Evolutionary conservation across 2,329 filamentous ascomycete species (phyloP).

Genomic region (Curvularia hawaiiensis): DNA sequence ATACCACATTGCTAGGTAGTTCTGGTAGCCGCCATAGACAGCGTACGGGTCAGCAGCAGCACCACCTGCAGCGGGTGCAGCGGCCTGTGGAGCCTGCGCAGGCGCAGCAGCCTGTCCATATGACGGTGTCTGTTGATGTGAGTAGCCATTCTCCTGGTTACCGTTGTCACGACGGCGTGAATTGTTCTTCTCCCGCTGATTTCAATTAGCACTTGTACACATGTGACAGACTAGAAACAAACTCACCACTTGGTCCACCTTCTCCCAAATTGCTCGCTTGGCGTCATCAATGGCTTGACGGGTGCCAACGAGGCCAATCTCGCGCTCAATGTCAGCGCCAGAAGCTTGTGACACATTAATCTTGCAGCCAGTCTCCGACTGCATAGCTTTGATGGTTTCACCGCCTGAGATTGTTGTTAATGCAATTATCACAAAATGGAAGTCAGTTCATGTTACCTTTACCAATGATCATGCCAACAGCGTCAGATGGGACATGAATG

Average conservation of each 20-base stretch:
- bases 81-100: conserved; percentile 34
- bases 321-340: conserved; percentile 79
- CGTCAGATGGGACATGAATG: conserved; percentile 85
- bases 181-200: conserved; percentile 55
- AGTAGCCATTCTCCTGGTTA: conserved; percentile 51
- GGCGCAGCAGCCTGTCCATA: conserved; percentile 44
- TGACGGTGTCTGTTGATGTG: conserved; percentile 50
- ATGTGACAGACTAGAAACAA: not conserved
- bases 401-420: conserved; percentile 59
- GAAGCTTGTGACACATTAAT: conserved; percentile 89
- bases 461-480: conserved; percentile 95
- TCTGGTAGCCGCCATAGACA: conserved; percentile 80
- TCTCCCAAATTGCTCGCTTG: conserved; percentile 86
- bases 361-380: conserved; percentile 85
- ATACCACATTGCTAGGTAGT: conserved; percentile 82
- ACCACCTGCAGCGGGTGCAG: conserved; percentile 56
- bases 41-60: conserved; percentile 64
- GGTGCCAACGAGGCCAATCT: conserved; percentile 83
- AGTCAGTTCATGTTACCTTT: conserved; percentile 61
- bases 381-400: conserved; percentile 94
- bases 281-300: conserved; percentile 78
- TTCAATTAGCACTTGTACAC: conserved; percentile 22
- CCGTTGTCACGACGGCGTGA: conserved; percentile 49
- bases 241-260: conserved; percentile 86
- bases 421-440: not conserved